Evolutionary conservation across 805 yeast genomes (phyloP).

Genomic region (Brettanomyces bruxellensis): DNA sequence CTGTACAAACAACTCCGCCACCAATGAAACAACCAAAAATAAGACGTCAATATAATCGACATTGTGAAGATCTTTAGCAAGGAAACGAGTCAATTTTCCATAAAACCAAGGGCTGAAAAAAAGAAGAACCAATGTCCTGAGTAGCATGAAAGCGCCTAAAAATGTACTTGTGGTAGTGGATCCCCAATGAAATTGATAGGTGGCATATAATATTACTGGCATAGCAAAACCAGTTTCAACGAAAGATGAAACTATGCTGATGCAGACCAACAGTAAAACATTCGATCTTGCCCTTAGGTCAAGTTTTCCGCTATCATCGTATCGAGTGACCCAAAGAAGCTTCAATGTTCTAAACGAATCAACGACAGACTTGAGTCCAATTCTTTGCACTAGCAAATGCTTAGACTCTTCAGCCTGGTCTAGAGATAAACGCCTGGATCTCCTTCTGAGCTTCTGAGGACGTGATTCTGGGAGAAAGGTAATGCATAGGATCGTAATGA

Average conservation of each 20-base stretch:
- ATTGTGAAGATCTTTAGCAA: conserved; percentile 28
- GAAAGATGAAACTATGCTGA: conserved; percentile 35
- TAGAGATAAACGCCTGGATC: conserved; percentile 32
- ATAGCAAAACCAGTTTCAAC: conserved; percentile 33
- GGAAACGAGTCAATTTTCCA: conserved; percentile 26
- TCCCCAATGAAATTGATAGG: conserved; percentile 44
- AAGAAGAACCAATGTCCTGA: conserved; percentile 41
- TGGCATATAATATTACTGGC: conserved; percentile 42
- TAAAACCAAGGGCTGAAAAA: conserved; percentile 42
- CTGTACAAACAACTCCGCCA: conserved; percentile 7
- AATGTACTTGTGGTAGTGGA: conserved; percentile 47
- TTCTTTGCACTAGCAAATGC: background rate
- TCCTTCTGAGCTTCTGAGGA: conserved; percentile 40
- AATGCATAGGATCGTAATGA: conserved; percentile 27
- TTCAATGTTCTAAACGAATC: conserved; percentile 24
- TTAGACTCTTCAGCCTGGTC: background rate
- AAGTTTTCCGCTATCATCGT: conserved; percentile 16
- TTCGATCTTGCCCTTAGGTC: conserved; percentile 31
- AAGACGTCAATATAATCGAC: conserved; percentile 36
- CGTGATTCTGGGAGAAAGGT: conserved; percentile 56
- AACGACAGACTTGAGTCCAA: conserved; percentile 6
- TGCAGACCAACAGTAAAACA: conserved; percentile 38
- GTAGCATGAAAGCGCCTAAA: conserved; percentile 41
- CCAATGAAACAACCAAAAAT: conserved; percentile 6
- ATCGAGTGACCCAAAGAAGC: conserved; percentile 43